Conservation (phyloP, 192 early-diverging fungal genomes). For the Gigaspora rosea region DNA sequence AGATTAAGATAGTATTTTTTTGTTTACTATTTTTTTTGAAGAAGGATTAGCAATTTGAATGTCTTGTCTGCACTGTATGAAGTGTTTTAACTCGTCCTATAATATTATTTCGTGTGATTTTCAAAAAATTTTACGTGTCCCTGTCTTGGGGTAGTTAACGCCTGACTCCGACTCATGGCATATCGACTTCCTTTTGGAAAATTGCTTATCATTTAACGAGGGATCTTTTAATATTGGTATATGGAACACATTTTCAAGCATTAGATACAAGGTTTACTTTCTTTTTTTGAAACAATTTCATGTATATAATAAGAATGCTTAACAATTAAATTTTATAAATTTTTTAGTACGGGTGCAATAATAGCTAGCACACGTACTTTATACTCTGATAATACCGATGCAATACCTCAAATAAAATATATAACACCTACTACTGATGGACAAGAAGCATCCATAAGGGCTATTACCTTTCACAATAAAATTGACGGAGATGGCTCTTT, state of each 20-base stretch:
- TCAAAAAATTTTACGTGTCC: no score
- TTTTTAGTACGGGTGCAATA: constrained; percentile 33
- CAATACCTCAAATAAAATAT: constrained; percentile 31
- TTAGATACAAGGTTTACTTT: constrained; percentile 47
- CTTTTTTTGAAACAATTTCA: background rate
- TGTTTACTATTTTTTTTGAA: no score
- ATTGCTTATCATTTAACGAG: constrained; percentile 45
- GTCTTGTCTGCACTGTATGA: no score
- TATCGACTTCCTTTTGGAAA: constrained; percentile 47
- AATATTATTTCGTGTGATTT: no score
- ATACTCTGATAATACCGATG: constrained; percentile 28
- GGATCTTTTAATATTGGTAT: constrained; percentile 49
- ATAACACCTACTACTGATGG: constrained; percentile 7
- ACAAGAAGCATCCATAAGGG: constrained; percentile 45
- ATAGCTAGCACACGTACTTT: constrained; percentile 11
- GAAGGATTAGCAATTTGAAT: no score
- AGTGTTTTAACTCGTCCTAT: no score
- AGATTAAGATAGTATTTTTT: no score
- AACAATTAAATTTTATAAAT: background rate
- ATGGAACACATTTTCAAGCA: constrained; percentile 54
- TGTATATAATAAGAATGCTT: background rate
- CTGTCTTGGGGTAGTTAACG: no score
- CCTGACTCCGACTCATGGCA: constrained; percentile 11
- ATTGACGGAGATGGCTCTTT: constrained; percentile 50
- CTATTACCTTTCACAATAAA: constrained; percentile 51